phyloP scores from a whole-genome alignment of 352 stramenopile genomes.

The Saprolegnia diclina region DNA sequence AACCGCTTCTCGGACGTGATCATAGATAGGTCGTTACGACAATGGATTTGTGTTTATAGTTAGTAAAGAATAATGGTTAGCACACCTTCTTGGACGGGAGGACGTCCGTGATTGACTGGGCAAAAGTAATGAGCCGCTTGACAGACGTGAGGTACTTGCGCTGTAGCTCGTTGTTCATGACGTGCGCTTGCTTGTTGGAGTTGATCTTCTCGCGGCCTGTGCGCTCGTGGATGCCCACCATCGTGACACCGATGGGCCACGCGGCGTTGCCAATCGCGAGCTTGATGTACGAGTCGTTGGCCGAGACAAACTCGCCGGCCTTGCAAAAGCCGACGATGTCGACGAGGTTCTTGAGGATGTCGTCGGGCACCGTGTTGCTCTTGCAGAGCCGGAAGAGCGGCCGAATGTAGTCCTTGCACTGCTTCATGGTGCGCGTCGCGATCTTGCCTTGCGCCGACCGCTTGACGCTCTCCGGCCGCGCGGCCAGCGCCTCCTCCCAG shows the following conservation, averaged over 20 bases:
- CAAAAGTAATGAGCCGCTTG: constrained; percentile 97
- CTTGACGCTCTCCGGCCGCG: constrained; percentile 84
- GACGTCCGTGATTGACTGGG: constrained; percentile 85
- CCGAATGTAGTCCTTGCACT: constrained; percentile 98
- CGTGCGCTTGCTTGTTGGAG: constrained; percentile 97
- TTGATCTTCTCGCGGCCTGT: constrained; percentile 94
- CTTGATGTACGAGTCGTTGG: constrained; percentile 97
- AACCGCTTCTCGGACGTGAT: constrained; percentile 22
- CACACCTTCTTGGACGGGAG: constrained; percentile 83
- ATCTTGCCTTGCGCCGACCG: constrained; percentile 88
- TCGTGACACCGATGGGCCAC: constrained; percentile 99
- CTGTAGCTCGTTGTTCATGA: constrained; percentile 99
- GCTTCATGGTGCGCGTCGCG: constrained; percentile 96
- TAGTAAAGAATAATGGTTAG: constrained; percentile 32
- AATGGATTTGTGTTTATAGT: neutral
- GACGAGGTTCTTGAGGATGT: constrained; percentile 83
- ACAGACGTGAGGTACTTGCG: constrained; percentile 98
- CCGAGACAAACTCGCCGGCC: constrained; percentile 90
- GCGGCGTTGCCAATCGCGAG: constrained; percentile 96
- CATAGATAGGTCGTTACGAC: neutral
- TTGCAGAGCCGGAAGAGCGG: constrained; percentile 97
- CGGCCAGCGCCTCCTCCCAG: constrained; percentile 91
- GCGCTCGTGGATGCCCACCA: constrained; percentile 98
- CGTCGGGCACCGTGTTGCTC: constrained; percentile 76
- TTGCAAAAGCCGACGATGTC: constrained; percentile 94